Conservation (phyloP, 1,284 basidiomycete species). For the Ustilago trichophora region DNA sequence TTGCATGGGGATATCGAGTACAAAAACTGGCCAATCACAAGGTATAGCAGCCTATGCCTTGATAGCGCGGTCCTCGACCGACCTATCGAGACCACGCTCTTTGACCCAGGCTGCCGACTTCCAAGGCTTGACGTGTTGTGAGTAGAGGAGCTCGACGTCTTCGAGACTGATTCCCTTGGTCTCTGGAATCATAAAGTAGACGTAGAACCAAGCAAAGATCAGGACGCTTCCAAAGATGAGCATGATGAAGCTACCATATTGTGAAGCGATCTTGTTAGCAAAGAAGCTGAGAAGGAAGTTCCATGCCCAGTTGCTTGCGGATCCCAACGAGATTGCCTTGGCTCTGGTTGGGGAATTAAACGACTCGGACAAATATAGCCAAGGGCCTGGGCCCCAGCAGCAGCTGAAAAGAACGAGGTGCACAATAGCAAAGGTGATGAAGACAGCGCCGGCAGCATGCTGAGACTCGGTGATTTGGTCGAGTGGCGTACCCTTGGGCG, state of each 20-base stretch:
- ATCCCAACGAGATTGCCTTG: slow-evolving; percentile 78
- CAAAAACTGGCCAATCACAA: too few relatives aligned
- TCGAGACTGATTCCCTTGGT: slow-evolving; percentile 78
- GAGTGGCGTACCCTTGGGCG: slow-evolving; percentile 70
- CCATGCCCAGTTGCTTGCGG: slow-evolving; percentile 74
- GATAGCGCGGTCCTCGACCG: slow-evolving; percentile 23
- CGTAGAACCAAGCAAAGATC: slow-evolving; percentile 68
- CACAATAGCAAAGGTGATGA: slow-evolving; percentile 79
- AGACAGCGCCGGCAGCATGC: slow-evolving; percentile 72
- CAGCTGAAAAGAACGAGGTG: slow-evolving; percentile 78
- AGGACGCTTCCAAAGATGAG: slow-evolving; percentile 76
- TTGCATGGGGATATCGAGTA: too few relatives aligned
- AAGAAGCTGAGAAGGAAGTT: slow-evolving; percentile 80
- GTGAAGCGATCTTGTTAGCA: slow-evolving; percentile 73
- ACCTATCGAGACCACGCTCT: slow-evolving; percentile 25
- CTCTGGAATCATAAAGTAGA: slow-evolving; percentile 77
- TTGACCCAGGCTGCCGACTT: slow-evolving; percentile 35
- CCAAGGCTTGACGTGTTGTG: slow-evolving; percentile 35
- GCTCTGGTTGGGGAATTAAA: slow-evolving; percentile 76
- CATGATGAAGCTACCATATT: slow-evolving; percentile 73
- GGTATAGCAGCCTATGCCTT: slow-evolving; percentile 7
- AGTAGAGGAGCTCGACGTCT: slow-evolving; percentile 71
- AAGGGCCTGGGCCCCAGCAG: slow-evolving; percentile 78
- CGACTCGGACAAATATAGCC: slow-evolving; percentile 73
- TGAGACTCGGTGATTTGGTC: slow-evolving; percentile 59